Percentiles rank a stretch among this genome's conserved stretches.
Conservation (phyloP, 2,329 filamentous ascomycete genomes). For the Fusarium decemcellulare region DNA sequence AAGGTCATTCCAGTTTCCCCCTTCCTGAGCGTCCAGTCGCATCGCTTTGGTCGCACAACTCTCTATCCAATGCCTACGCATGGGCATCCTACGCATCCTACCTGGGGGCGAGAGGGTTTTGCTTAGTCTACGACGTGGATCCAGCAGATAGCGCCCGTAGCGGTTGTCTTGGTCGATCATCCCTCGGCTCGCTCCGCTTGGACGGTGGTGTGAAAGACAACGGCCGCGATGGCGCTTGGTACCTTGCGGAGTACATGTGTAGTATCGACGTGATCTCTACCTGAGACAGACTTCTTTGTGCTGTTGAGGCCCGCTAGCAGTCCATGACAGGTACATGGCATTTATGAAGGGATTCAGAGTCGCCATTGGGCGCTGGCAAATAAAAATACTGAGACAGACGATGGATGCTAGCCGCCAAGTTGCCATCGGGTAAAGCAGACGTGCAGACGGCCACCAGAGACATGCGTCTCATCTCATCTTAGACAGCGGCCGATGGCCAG, state of each 20-base stretch:
- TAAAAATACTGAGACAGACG: background rate
- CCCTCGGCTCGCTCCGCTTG: constrained; percentile 28
- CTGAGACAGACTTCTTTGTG: constrained; percentile 8
- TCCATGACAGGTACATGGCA: constrained; percentile 17
- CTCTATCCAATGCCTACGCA: too few relatives aligned
- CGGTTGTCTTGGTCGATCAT: constrained; percentile 17
- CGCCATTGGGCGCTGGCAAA: background rate
- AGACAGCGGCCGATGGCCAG: background rate
- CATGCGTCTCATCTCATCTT: constrained; percentile 34
- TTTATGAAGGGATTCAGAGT: background rate
- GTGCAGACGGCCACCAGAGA: constrained; percentile 21
- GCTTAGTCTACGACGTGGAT: constrained; percentile 12
- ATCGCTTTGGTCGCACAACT: too few relatives aligned
- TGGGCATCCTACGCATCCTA: background rate
- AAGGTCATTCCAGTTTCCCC: constrained; percentile 1
- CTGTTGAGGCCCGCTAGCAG: background rate
- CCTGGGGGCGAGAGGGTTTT: constrained; percentile 7
- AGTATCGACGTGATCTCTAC: background rate
- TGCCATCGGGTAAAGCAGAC: background rate
- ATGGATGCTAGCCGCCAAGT: background rate
- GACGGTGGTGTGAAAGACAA: constrained; percentile 5
- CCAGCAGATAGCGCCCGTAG: constrained; percentile 22
- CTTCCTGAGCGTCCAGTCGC: too few relatives aligned
- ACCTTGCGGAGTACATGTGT: too few relatives aligned
- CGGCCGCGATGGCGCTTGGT: background rate